Base-by-base conservation (phyloP, 805 yeast genomes). In the Ogataea siamensis region DNA sequence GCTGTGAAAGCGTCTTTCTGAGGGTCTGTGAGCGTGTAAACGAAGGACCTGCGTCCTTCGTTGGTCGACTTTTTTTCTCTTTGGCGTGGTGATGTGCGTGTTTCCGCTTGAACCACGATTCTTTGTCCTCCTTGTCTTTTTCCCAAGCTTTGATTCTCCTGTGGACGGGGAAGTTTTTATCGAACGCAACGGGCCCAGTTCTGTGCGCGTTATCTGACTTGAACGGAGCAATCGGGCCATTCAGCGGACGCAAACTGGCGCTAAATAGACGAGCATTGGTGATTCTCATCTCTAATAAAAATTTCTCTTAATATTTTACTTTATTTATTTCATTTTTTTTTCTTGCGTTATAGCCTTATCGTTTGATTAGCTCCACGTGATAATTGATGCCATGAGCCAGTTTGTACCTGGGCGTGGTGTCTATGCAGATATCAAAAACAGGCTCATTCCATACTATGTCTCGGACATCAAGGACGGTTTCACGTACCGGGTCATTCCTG, bases 401-500 rank as follows among this genome's bases (percentile, higher is more conserved):
- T 28, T 28, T 28, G 28, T 14, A n/a, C 16, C 56, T 24, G 75
- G 78, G 7, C 58, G 58, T 36, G 88, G 88, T 5, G 71, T 82
- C 20, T 60, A 60, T 39, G 62, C 64, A 21, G 89, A 82, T 47
- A 48, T 82, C 19, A 57, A 57, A 24, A 58, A 59, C 10, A 58
- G 87, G 28, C 43, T 60, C 10, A 29, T 74, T 5, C 96, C 96
- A 0, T 76, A 70, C 51, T 91, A 91, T 54, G 37, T 50, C 33
- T 75, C 87, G 1, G 98, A 91, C 58, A 82, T 91, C 78, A 72
- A 53, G 11, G 98, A 91, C 64, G 91, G 91, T 0, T 69, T 73
- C 62, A 81, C 86, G 55, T 93, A 93, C 58, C 63, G 99, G 53
- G 94, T 89, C 10, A 67, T 91, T 2, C 99, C 99, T 0, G 70